These are phyloP conservation scores for Trematosphaeria pertusa DNA, from an alignment of 2,329 filamentous ascomycete genomes.

Conservation along the genomic window DNA sequence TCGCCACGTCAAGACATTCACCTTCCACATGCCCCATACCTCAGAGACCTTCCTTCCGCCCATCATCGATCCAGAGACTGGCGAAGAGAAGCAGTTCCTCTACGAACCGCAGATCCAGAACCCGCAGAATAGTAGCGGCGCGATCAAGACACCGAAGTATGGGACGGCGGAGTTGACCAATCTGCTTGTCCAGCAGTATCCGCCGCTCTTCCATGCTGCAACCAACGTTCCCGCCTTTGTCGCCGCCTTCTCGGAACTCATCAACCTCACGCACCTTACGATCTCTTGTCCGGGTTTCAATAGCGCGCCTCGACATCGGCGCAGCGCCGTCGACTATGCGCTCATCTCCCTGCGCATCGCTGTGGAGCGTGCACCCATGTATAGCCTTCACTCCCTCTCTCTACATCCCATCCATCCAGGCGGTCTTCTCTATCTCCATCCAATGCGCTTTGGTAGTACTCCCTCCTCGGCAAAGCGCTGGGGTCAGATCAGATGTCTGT, in stretches of 20 bases:
- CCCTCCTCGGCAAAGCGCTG: constrained; percentile 76
- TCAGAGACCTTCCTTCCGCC: constrained; percentile 83
- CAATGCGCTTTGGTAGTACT: constrained; percentile 74
- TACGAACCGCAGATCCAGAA: constrained; percentile 75
- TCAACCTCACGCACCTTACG: constrained; percentile 75
- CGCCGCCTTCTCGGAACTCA: constrained; percentile 71
- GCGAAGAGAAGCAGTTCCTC: constrained; percentile 79
- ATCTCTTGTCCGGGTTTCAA: constrained; percentile 79
- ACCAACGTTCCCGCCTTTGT: constrained; percentile 88
- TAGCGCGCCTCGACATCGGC: constrained; percentile 70
- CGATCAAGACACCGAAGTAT: constrained; percentile 74
- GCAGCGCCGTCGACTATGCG: constrained; percentile 84
- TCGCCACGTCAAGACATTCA: constrained; percentile 77
- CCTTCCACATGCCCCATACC: constrained; percentile 78
- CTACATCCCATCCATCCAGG: constrained; percentile 77
- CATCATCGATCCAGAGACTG: constrained; percentile 78
- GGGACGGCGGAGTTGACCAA: constrained; percentile 80
- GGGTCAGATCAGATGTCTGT: constrained; percentile 77
- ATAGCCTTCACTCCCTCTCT: constrained; percentile 71
- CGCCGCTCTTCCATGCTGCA: constrained; percentile 86
- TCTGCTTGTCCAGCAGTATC: constrained; percentile 84
- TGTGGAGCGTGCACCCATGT: constrained; percentile 74
- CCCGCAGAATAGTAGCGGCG: constrained; percentile 62
- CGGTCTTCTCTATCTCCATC: constrained; percentile 78
- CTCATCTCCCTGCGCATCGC: constrained; percentile 87